phyloP scores from a whole-genome alignment of 202 grass and related monocot genomes.

The Digitaria exilis region DNA sequence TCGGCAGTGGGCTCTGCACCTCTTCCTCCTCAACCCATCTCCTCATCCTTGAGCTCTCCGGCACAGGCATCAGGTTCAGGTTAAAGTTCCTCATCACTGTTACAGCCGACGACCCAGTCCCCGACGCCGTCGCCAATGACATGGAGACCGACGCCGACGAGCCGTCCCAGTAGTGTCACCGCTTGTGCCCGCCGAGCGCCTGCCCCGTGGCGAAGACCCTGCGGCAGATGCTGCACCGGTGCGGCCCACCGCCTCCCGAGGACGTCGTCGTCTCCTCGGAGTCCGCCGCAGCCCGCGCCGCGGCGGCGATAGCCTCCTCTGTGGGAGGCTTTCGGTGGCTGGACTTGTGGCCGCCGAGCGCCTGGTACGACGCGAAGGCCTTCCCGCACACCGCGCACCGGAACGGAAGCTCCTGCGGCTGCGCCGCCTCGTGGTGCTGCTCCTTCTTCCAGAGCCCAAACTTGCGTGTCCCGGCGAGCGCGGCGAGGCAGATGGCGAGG shows the following conservation, averaged over 20 bases:
- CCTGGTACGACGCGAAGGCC: slow-evolving; percentile 87
- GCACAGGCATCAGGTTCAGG: slow-evolving; percentile 66
- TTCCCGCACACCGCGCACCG: slow-evolving; percentile 84
- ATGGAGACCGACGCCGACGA: slow-evolving; percentile 33
- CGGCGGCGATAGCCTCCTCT: neutral
- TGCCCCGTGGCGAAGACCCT: slow-evolving; percentile 72
- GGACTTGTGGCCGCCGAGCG: slow-evolving; percentile 95
- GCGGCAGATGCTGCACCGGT: slow-evolving; percentile 79
- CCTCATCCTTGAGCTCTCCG: slow-evolving; percentile 36
- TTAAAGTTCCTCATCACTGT: slow-evolving; percentile 69
- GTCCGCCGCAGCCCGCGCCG: no score
- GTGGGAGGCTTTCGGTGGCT: slow-evolving; percentile 73
- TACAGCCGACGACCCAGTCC: slow-evolving; percentile 7
- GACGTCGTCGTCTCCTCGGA: no score
- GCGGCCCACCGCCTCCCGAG: no score
- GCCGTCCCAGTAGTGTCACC: slow-evolving; percentile 81
- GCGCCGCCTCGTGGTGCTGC: neutral
- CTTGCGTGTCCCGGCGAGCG: slow-evolving; percentile 42
- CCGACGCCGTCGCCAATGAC: slow-evolving; percentile 14
- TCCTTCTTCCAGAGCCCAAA: neutral
- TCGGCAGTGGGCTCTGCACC: slow-evolving; percentile 63
- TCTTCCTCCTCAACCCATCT: slow-evolving; percentile 68
- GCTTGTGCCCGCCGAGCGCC: slow-evolving; percentile 73
- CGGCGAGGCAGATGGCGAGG: slow-evolving; percentile 69
- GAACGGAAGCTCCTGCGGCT: slow-evolving; percentile 55